phyloP scores from a whole-genome alignment of 139 green algal genomes.

The Haematococcus sp. region DNA sequence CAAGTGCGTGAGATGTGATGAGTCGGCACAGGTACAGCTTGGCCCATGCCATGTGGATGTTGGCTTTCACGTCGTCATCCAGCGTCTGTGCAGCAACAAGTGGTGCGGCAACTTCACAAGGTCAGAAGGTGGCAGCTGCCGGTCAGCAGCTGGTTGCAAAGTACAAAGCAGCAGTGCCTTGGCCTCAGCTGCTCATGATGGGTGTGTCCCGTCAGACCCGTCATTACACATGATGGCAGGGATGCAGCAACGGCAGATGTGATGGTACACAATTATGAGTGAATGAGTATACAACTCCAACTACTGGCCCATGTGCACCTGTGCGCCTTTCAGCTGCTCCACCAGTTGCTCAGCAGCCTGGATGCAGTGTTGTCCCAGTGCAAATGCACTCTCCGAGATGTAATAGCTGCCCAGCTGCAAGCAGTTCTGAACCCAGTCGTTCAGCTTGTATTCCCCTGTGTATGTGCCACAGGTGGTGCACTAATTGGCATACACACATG shows the following conservation, averaged over 20 bases:
- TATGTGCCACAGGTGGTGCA: not conserved
- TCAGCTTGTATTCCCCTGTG: slow-evolving; percentile 35
- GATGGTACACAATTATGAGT: too few relatives aligned
- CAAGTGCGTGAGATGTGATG: slow-evolving; percentile 14
- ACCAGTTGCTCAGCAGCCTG: slow-evolving; percentile 16
- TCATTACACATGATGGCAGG: too few relatives aligned
- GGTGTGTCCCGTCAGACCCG: too few relatives aligned
- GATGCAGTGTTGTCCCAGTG: slow-evolving; percentile 41
- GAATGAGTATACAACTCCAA: too few relatives aligned
- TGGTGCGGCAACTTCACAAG: not conserved
- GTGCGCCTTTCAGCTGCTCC: not conserved
- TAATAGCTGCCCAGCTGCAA: slow-evolving; percentile 51
- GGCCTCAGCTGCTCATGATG: too few relatives aligned
- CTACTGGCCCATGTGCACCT: too few relatives aligned
- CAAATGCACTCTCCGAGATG: slow-evolving; percentile 35
- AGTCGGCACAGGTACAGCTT: slow-evolving; percentile 37
- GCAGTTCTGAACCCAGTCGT: slow-evolving; percentile 60
- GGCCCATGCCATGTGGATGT: slow-evolving; percentile 38
- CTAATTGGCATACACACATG: not conserved
- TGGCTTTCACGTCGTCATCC: slow-evolving; percentile 40
- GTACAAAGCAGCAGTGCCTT: too few relatives aligned
- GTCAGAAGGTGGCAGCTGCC: too few relatives aligned
- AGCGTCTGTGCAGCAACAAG: slow-evolving; percentile 16
- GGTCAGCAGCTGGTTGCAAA: too few relatives aligned
- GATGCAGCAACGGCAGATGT: too few relatives aligned